Conservation (phyloP, 2,329 filamentous ascomycete species). For the Hirsutella thompsonii region DNA sequence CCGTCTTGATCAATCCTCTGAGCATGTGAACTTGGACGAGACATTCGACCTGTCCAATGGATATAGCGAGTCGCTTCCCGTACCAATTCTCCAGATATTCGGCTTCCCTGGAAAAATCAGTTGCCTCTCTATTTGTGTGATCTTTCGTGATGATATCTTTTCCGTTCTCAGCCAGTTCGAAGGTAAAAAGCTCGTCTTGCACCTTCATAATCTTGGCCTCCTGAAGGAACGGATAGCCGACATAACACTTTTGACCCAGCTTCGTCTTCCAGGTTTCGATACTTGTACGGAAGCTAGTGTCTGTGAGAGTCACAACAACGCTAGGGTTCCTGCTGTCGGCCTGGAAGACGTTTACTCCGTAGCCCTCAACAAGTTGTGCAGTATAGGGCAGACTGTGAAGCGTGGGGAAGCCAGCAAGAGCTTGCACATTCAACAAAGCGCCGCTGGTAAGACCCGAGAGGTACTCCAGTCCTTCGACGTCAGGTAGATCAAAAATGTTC, state of each 20-base stretch:
- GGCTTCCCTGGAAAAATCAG: conserved; percentile 75
- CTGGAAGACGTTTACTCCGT: conserved; percentile 90
- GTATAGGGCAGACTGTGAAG: conserved; percentile 76
- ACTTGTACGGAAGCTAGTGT: conserved; percentile 58
- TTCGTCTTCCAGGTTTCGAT: conserved; percentile 63
- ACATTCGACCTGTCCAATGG: conserved; percentile 77
- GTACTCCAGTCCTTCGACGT: conserved; percentile 78
- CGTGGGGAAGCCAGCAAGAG: conserved; percentile 89
- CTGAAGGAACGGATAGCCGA: conserved; percentile 90
- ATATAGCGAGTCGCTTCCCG: conserved; percentile 79
- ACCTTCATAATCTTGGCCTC: conserved; percentile 84
- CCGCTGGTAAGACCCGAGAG: conserved; percentile 74
- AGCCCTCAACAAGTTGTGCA: conserved; percentile 56
- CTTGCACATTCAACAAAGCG: conserved; percentile 66
- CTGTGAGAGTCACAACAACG: conserved; percentile 76
- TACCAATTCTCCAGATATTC: conserved; percentile 75
- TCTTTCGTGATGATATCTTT: conserved; percentile 53
- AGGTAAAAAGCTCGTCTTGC: conserved; percentile 88
- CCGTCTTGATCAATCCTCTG: conserved; percentile 79
- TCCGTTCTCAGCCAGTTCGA: conserved; percentile 55
- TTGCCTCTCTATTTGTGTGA: conserved; percentile 64
- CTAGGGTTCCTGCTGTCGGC: conserved; percentile 94
- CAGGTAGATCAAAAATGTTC: conserved; percentile 91
- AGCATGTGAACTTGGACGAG: conserved; percentile 89
- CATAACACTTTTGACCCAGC: conserved; percentile 74